Percentiles rank a stretch among this genome's conserved stretches.
phyloP scores from a whole-genome alignment of 345 rosid species.

The Dimocarpus longan region DNA sequence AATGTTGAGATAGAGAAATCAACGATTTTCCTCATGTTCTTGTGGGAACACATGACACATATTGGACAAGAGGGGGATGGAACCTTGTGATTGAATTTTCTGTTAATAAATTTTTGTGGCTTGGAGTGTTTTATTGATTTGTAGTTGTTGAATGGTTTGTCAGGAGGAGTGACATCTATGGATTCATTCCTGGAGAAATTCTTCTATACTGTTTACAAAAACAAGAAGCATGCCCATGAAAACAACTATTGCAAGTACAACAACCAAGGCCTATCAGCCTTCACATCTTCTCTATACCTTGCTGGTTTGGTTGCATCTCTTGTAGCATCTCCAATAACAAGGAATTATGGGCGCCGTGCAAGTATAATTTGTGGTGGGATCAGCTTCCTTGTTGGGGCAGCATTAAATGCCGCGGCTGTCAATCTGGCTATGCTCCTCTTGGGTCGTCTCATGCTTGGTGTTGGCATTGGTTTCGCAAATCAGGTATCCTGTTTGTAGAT shows the following conservation, averaged over 20 bases:
- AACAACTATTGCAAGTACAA: slow-evolving; percentile 93
- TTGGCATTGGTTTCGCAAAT: slow-evolving; percentile 97
- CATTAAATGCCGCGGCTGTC: slow-evolving; percentile 67
- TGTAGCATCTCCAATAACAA: slow-evolving; percentile 76
- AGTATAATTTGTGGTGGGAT: slow-evolving; percentile 87
- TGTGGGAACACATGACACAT: too few species aligned
- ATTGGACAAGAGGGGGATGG: neutral
- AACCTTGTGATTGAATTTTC: neutral
- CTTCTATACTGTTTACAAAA: slow-evolving; percentile 62
- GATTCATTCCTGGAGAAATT: slow-evolving; percentile 75
- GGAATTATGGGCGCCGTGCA: slow-evolving; percentile 72
- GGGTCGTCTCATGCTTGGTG: slow-evolving; percentile 86
- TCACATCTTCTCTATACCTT: slow-evolving; percentile 87
- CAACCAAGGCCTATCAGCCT: slow-evolving; percentile 75
- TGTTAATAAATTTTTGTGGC: neutral
- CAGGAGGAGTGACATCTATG: slow-evolving; percentile 94
- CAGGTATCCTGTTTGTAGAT: slow-evolving; percentile 49
- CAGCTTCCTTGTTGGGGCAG: slow-evolving; percentile 75
- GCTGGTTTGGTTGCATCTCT: slow-evolving; percentile 88
- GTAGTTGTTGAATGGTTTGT: slow-evolving; percentile 13
- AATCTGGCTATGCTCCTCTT: slow-evolving; percentile 76
- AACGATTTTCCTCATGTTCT: too few species aligned
- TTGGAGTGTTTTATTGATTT: neutral
- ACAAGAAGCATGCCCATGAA: slow-evolving; percentile 75
- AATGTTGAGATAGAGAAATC: too few species aligned